Evolutionary conservation across 169 alveolate genomes (phyloP).

Genomic region (Eimeria zaria): DNA sequence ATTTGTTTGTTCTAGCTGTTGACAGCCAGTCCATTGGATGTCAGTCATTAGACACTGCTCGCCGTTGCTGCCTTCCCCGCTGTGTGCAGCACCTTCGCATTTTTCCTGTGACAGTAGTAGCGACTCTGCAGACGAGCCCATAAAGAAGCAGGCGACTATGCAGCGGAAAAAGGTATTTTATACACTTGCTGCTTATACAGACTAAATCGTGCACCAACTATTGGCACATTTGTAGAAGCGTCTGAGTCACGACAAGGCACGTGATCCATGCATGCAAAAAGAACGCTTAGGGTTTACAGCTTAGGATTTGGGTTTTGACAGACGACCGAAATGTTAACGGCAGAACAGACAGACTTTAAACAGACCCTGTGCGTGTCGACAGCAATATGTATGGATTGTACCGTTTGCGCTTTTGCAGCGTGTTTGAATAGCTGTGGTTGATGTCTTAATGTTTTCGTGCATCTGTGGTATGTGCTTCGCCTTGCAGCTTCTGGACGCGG

Average conservation of each 20-base stretch:
- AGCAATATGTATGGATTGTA: not conserved
- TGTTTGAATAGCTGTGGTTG: not conserved
- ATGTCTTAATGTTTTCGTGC: no score
- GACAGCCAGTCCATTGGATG: not conserved
- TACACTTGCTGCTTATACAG: not conserved
- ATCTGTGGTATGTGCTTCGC: no score
- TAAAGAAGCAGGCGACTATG: conserved; percentile 23
- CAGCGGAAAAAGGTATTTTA: conserved; percentile 9
- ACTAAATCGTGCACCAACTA: no score
- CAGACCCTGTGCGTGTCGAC: not conserved
- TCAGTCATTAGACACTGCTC: not conserved
- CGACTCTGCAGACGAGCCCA: conserved; percentile 24
- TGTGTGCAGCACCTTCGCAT: not conserved
- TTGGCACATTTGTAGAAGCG: no score
- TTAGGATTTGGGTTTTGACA: not conserved
- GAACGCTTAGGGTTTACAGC: no score
- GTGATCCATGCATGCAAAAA: no score
- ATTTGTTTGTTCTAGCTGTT: not conserved
- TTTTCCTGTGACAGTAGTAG: not conserved
- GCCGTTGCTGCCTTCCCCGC: not conserved
- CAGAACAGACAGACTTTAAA: not conserved
- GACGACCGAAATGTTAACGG: not conserved
- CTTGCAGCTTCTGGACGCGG: conserved; percentile 19
- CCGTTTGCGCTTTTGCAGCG: not conserved
- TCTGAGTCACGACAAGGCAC: no score